phyloP scores from a whole-genome alignment of 805 yeast species.

The Sugiyamaella americana region DNA sequence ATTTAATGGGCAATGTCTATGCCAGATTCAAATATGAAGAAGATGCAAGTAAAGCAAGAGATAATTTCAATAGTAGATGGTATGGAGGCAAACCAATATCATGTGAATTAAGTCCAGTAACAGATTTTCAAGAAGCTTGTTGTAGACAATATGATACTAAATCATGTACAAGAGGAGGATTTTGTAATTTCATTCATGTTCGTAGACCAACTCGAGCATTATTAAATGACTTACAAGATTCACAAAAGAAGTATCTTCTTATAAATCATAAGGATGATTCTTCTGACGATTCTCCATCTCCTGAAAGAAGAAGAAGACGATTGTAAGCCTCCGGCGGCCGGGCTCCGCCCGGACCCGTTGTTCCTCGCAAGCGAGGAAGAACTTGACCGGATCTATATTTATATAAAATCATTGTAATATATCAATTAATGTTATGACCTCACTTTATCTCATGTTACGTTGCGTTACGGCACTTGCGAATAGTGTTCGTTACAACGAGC shows the following conservation, averaged over 20 bases:
- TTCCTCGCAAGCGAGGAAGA: too few relatives aligned
- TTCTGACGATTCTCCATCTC: neutral
- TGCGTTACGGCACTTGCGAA: too few relatives aligned
- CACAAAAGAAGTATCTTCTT: conserved; percentile 31
- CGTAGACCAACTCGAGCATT: conserved; percentile 47
- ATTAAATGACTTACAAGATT: conserved; percentile 37
- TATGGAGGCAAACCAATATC: conserved; percentile 71
- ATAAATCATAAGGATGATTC: neutral
- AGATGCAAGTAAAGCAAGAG: conserved; percentile 56
- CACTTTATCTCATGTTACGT: too few relatives aligned
- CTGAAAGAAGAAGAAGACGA: neutral
- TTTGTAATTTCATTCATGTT: conserved; percentile 84
- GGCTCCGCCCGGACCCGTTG: too few relatives aligned
- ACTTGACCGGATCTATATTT: too few relatives aligned
- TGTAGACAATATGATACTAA: conserved; percentile 65
- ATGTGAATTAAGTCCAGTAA: conserved; percentile 72
- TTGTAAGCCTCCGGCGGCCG: too few relatives aligned
- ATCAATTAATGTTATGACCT: too few relatives aligned
- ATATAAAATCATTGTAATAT: too few relatives aligned
- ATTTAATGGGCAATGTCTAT: conserved; percentile 81
- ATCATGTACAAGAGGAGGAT: conserved; percentile 70
- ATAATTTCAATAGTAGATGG: conserved; percentile 72
- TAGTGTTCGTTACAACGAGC: too few relatives aligned
- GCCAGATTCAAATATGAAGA: conserved; percentile 50
- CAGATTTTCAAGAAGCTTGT: conserved; percentile 60